Conservation (phyloP, 2,329 filamentous ascomycete species). For the Neospermospora avenae region DNA sequence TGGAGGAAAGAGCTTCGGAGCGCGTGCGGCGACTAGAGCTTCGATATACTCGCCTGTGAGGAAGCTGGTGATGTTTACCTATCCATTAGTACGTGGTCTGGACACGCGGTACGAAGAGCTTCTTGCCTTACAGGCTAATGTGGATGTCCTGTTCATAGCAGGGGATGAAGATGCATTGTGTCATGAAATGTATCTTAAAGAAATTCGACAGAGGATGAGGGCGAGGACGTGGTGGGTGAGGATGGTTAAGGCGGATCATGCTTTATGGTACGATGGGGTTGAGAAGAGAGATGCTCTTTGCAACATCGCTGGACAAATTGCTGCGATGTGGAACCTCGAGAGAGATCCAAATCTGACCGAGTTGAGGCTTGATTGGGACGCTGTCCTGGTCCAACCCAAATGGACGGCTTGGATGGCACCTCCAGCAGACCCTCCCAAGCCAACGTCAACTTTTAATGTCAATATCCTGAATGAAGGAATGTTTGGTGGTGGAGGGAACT, state of each 20-base stretch:
- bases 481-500: not conserved
- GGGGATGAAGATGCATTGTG: conserved; percentile 4
- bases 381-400: not conserved
- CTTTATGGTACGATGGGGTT: not conserved
- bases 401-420: conserved; percentile 4
- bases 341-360: not conserved
- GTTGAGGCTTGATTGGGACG: conserved; percentile 1
- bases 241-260: not conserved
- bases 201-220: not conserved
- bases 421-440: not conserved
- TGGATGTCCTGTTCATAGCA: conserved; percentile 5
- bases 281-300: conserved; percentile 1
- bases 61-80: not conserved
- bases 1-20: conserved; percentile 3
- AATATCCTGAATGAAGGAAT: not conserved
- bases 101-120: not conserved
- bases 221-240: conserved; percentile 5
- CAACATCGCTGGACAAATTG: conserved; percentile 7
- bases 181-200: not conserved
- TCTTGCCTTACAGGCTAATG: not conserved
- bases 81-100: not conserved
- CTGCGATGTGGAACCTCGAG: conserved; percentile 1
- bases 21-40: not conserved
- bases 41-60: not conserved
- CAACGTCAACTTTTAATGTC: not conserved